These are phyloP conservation scores for Nosema muscidifuracis DNA, from an alignment of 371 early-diverging fungal genomes.

Conservation along the genomic window DNA sequence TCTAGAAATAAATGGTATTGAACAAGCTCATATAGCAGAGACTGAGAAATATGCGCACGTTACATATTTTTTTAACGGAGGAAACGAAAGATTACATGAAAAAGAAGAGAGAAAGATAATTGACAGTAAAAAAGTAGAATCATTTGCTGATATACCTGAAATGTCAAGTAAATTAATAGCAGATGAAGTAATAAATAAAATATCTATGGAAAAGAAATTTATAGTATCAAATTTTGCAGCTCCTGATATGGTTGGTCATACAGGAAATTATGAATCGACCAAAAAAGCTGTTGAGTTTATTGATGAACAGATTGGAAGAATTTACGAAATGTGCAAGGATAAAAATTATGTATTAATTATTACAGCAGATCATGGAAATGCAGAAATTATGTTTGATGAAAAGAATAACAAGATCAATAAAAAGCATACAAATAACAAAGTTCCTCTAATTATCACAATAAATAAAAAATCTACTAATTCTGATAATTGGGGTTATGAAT, in stretches of 20 bases:
- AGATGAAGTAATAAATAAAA: slow-evolving; percentile 65
- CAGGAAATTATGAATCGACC: slow-evolving; percentile 87
- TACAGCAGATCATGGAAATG: slow-evolving; percentile 99
- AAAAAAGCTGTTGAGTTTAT: slow-evolving; percentile 80
- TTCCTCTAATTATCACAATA: slow-evolving; percentile 79
- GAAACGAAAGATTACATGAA: slow-evolving; percentile 75
- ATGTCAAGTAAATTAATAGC: slow-evolving; percentile 83
- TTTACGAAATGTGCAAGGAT: slow-evolving; percentile 78
- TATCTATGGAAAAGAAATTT: slow-evolving; percentile 66
- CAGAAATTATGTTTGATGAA: slow-evolving; percentile 89
- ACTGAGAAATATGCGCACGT: slow-evolving; percentile 99
- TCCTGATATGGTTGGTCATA: slow-evolving; percentile 92
- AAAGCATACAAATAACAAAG: slow-evolving; percentile 66
- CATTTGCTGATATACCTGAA: slow-evolving; percentile 86
- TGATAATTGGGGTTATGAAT: slow-evolving; percentile 53
- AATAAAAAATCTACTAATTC: slow-evolving; percentile 55
- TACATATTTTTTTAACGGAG: slow-evolving; percentile 99
- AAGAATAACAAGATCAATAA: slow-evolving; percentile 77
- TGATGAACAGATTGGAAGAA: slow-evolving; percentile 81
- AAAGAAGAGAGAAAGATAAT: slow-evolving; percentile 80
- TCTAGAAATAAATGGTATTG: slow-evolving; percentile 72
- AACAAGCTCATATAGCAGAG: slow-evolving; percentile 87
- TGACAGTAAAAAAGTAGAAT: slow-evolving; percentile 83
- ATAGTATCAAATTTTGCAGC: slow-evolving; percentile 98
- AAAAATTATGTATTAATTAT: slow-evolving; percentile 81